Conservation (phyloP, 1,284 basidiomycete species). For the Schizophyllum amplum region DNA sequence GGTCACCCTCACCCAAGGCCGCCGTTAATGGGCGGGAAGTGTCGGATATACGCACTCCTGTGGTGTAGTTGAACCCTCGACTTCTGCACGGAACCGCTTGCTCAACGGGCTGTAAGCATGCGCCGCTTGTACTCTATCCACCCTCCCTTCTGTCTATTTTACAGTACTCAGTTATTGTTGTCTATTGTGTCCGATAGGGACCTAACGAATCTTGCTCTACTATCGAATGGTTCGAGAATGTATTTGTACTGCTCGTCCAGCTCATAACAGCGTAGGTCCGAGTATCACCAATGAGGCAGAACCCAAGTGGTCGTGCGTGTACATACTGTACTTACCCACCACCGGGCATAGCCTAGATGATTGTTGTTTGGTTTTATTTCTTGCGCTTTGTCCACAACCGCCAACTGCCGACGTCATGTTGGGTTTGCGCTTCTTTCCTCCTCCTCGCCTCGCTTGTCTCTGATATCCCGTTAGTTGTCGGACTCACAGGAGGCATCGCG, state of each 20-base stretch:
- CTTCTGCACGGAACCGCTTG: not conserved
- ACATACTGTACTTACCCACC: no score
- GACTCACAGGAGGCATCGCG: slow-evolving; percentile 94
- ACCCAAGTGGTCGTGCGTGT: no score
- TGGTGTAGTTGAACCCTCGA: not conserved
- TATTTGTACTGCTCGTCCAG: not conserved
- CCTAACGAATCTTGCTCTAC: not conserved
- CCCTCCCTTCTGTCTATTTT: not conserved
- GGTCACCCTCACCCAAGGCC: not conserved
- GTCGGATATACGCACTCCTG: not conserved
- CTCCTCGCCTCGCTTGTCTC: not conserved
- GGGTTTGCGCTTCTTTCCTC: not conserved
- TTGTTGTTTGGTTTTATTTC: not conserved
- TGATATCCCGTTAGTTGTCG: slow-evolving; percentile 58
- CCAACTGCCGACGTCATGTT: not conserved
- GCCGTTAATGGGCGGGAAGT: not conserved
- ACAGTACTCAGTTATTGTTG: not conserved
- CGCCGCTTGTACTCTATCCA: not conserved
- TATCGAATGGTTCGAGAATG: not conserved
- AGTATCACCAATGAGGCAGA: no score
- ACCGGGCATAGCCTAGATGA: no score
- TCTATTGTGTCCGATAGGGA: not conserved
- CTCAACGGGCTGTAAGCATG: not conserved
- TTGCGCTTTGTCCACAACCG: not conserved
- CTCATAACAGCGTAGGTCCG: no score